Base-by-base conservation (phyloP, 73 alveolate genomes). In the Paraurostyla sp. region DNA sequence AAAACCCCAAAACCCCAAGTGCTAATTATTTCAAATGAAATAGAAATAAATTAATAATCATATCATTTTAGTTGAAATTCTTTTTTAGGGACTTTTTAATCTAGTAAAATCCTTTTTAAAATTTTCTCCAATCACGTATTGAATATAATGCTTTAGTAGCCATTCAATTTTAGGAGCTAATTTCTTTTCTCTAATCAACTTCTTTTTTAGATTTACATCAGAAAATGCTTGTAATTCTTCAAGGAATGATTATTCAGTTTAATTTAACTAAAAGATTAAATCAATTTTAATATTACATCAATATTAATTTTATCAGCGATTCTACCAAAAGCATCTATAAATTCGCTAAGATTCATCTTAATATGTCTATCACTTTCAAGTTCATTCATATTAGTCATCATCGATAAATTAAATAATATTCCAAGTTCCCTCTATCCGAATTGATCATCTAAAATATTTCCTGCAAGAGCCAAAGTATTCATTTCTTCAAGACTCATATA, bases 371-470 rank as follows among this genome's bases (percentile, higher is more conserved):
- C 98, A 35, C 25, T 51, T 18, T 93, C 92, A 11, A 94, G 81
- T 42, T 95, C 99, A 68, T 94, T 87, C 3, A 94, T 87, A 80
- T 95, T 86, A 38, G 98, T 95, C 97, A 94, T 94, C 93, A 93
- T 93, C 18, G 98, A 69, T 36, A 92, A 69, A 71, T 95, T 95
- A 57, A 80, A 95, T 15, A 75, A 85, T 35, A 83, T 42, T 0
- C 91, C 86, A 22, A 83, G 65, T 86, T 95, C 95, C 80, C 95
- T 90, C 33, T 80, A 95, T 7, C 94, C 88, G 38, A 91, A 87
- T 7, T 65, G 57, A 18, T 94, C 98, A 76, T 80, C 52, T 13
- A 90, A 48, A 22, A 93, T 52, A 32, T 83, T 46, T 27, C 90
- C 59, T 29, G 50, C 15, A 11, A 76, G 20, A 27, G 63, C 45